These are phyloP conservation scores for Candida neerlandica DNA, from an alignment of 1,139 yeast species.

Conservation along the genomic window DNA sequence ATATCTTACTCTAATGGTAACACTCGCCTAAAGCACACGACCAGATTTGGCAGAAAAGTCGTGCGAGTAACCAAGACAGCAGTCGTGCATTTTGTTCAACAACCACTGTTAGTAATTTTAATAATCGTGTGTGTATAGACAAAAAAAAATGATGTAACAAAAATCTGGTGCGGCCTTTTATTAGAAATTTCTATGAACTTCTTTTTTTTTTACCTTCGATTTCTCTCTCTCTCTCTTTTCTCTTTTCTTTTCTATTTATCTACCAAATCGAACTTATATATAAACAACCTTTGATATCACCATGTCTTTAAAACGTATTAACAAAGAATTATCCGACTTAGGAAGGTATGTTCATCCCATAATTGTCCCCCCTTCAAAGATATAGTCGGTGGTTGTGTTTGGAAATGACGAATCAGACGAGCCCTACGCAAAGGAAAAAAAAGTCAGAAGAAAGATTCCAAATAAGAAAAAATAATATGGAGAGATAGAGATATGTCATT, in stretches of 20 bases:
- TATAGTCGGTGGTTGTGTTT: background rate
- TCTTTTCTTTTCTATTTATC: slow-evolving; percentile 10
- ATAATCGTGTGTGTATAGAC: background rate
- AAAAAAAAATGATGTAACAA: slow-evolving; percentile 4
- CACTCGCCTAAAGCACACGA: background rate
- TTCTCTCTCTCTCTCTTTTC: slow-evolving; percentile 2
- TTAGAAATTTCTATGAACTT: slow-evolving; percentile 3
- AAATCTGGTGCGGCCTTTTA: background rate
- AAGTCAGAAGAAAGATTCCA: background rate
- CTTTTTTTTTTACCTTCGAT: slow-evolving; percentile 8
- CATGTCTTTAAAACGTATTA: slow-evolving; percentile 93
- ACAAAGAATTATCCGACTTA: slow-evolving; percentile 91
- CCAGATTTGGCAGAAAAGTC: background rate
- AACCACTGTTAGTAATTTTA: background rate
- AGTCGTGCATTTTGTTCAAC: background rate
- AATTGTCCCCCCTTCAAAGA: background rate
- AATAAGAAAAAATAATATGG: background rate
- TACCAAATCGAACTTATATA: slow-evolving; percentile 6
- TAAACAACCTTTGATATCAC: slow-evolving; percentile 3
- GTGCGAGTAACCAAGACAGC: background rate
- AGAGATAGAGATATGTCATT: background rate
- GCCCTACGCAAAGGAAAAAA: background rate
- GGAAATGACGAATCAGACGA: slow-evolving; percentile 4
- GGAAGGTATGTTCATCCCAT: slow-evolving; percentile 69
- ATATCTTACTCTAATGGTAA: background rate